These are phyloP conservation scores for Solanum habrochaites DNA, from an alignment of 257 asterid species.

Conservation along the genomic window DNA sequence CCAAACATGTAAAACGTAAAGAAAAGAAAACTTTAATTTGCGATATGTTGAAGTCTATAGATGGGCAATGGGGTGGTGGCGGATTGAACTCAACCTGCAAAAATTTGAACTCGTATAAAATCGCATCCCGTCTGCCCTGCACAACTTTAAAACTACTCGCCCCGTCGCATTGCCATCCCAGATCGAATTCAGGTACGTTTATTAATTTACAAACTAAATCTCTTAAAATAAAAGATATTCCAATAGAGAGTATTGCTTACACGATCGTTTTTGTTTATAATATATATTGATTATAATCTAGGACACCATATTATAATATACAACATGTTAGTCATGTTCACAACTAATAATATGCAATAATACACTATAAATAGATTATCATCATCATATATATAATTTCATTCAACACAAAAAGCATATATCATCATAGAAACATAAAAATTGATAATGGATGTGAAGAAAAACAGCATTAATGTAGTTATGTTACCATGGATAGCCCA, in stretches of 20 bases:
- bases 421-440: not conserved
- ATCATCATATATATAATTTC: not conserved
- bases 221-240: not conserved
- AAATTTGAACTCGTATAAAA: no score
- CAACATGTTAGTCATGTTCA: no score
- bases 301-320: no score
- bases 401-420: not conserved
- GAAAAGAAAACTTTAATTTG: no score
- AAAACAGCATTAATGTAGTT: not conserved
- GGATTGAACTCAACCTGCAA: no score
- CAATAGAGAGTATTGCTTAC: not conserved
- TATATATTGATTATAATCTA: not conserved
- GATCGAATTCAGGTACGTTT: not conserved
- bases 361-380: not conserved
- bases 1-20: no score
- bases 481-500: conserved; percentile 5
- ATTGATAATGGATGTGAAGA: not conserved
- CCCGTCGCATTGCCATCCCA: no score
- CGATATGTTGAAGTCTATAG: no score
- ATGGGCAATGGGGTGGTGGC: no score
- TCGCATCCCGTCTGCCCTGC: no score
- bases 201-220: not conserved
- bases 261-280: not conserved
- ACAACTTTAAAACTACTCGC: not conserved
- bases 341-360: no score